Conservation (phyloP, 768 basidiomycete species). For the Sarcomyxa edulis region DNA sequence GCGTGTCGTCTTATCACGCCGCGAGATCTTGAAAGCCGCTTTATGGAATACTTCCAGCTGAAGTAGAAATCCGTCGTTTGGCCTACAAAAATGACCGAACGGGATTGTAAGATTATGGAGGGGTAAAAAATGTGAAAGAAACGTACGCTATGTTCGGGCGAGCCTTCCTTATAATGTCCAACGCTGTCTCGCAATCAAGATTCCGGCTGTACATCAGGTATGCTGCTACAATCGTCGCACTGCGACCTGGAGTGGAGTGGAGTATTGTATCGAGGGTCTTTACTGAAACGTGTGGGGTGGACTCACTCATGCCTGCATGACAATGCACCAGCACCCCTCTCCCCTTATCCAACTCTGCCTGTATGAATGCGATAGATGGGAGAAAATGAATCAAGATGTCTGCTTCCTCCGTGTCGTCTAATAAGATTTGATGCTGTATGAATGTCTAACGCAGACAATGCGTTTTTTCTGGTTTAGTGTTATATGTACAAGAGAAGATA, state of each 20-base stretch:
- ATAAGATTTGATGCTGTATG: constrained; percentile 69
- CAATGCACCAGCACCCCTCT: constrained; percentile 86
- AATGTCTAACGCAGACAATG: too few relatives aligned
- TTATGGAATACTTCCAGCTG: constrained; percentile 80
- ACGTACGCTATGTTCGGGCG: constrained; percentile 66
- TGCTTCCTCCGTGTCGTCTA: constrained; percentile 71
- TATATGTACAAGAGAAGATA: not conserved
- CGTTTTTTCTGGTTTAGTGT: too few relatives aligned
- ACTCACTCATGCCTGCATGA: constrained; percentile 83
- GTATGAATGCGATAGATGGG: constrained; percentile 78
- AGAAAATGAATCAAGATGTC: constrained; percentile 79
- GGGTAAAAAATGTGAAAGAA: not conserved
- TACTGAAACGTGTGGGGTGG: constrained; percentile 5
- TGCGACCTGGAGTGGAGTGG: constrained; percentile 58
- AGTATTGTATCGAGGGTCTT: constrained; percentile 5
- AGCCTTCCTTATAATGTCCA: constrained; percentile 60
- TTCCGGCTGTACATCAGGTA: constrained; percentile 79
- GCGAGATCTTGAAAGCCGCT: constrained; percentile 63
- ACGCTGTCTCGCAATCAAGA: constrained; percentile 51
- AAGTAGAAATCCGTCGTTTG: constrained; percentile 77
- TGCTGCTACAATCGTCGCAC: constrained; percentile 80
- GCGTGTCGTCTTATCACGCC: constrained; percentile 63
- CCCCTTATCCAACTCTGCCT: constrained; percentile 68
- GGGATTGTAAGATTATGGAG: constrained; percentile 1
- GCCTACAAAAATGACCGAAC: constrained; percentile 54